phyloP scores from a whole-genome alignment of 2,329 filamentous ascomycete genomes.

The Rhytidhysteron rufulum region DNA sequence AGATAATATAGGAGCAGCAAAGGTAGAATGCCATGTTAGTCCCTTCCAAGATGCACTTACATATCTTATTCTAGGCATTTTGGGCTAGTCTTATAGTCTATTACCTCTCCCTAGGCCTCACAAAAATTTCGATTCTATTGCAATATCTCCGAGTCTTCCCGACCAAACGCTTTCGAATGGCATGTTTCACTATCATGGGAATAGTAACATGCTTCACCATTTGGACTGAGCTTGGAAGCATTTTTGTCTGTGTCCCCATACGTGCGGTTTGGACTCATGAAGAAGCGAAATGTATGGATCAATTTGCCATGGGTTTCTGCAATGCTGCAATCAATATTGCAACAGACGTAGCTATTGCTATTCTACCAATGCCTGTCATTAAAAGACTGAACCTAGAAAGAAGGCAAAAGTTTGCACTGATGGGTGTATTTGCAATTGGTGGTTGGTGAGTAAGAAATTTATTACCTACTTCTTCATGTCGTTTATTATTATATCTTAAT shows the following conservation, averaged over 20 bases:
- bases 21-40: no score
- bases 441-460: slow-evolving; percentile 23
- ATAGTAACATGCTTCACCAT: slow-evolving; percentile 22
- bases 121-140: slow-evolving; percentile 31
- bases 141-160: slow-evolving; percentile 33
- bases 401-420: slow-evolving; percentile 24
- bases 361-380: slow-evolving; percentile 29
- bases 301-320: slow-evolving; percentile 16
- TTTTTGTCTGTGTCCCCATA: slow-evolving; percentile 28
- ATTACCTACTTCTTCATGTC: no score
- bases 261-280: slow-evolving; percentile 23
- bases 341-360: slow-evolving; percentile 27
- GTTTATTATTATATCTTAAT: no score
- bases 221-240: slow-evolving; percentile 22
- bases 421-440: slow-evolving; percentile 31
- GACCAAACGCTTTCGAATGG: slow-evolving; percentile 17
- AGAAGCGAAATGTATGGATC: slow-evolving; percentile 9
- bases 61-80: neutral
- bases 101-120: slow-evolving; percentile 14
- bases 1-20: neutral
- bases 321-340: slow-evolving; percentile 30
- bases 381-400: slow-evolving; percentile 21
- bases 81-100: slow-evolving; percentile 7
- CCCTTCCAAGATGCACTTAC: no score
- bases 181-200: slow-evolving; percentile 19